Evolutionary conservation across 352 stramenopile genomes (phyloP).

Genomic region (Phytopythium chamaehyphon): DNA sequence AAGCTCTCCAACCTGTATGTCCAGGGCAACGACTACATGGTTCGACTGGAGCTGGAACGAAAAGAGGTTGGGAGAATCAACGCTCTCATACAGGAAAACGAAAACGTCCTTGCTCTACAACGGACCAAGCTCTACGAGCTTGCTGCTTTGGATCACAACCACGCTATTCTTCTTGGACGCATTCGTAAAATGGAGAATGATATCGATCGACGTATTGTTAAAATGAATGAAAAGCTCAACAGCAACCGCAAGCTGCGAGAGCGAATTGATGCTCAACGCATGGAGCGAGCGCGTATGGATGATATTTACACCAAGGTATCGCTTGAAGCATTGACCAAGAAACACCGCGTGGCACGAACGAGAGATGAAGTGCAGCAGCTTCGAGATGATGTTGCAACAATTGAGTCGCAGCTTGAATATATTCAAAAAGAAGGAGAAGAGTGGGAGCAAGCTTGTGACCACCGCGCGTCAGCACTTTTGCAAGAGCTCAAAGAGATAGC

Average conservation of each 20-base stretch:
- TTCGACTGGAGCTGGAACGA: slow-evolving; percentile 68
- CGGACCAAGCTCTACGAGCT: slow-evolving; percentile 76
- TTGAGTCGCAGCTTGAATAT: slow-evolving; percentile 60
- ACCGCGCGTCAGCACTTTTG: slow-evolving; percentile 39
- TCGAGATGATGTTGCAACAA: slow-evolving; percentile 38
- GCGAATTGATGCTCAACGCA: slow-evolving; percentile 59
- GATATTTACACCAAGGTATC: slow-evolving; percentile 73
- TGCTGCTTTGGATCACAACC: slow-evolving; percentile 66
- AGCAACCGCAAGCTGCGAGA: slow-evolving; percentile 61
- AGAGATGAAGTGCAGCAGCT: slow-evolving; percentile 53
- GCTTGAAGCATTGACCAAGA: slow-evolving; percentile 52
- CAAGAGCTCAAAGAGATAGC: slow-evolving; percentile 73
- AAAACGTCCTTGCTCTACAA: slow-evolving; percentile 52
- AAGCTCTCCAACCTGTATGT: slow-evolving; percentile 76
- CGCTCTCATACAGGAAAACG: slow-evolving; percentile 59
- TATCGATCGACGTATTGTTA: slow-evolving; percentile 75
- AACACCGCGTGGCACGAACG: slow-evolving; percentile 39
- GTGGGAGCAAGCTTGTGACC: slow-evolving; percentile 58
- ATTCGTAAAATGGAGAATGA: slow-evolving; percentile 83
- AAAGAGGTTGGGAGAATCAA: slow-evolving; percentile 71
- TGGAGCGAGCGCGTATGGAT: slow-evolving; percentile 69
- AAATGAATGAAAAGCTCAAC: slow-evolving; percentile 79
- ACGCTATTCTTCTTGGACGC: slow-evolving; percentile 47
- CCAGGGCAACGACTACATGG: slow-evolving; percentile 82
- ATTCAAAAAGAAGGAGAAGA: slow-evolving; percentile 53